A percentile compares a stretch with the other conserved stretches of the same genome.
Evolutionary conservation across 2,329 filamentous ascomycete genomes (phyloP).

Genomic region (Penicillium digitatum): DNA sequence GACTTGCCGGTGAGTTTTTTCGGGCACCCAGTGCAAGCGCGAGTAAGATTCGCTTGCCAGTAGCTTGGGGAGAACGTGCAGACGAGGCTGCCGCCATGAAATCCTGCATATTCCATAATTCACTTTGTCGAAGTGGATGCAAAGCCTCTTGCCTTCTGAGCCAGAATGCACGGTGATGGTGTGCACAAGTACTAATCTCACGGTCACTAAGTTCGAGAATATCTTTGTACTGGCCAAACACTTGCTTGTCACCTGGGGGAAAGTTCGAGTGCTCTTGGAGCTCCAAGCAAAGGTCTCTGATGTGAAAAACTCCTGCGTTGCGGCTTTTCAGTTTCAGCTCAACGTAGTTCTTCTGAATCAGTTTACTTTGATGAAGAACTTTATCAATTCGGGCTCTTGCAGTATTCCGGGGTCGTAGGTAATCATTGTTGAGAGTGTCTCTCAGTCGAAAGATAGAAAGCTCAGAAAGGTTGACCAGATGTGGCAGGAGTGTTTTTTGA

Average conservation of each 20-base stretch:
- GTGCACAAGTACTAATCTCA: not conserved
- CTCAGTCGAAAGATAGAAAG: not conserved
- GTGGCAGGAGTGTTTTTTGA: not conserved
- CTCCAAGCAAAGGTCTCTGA: not conserved
- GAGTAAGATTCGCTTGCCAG: not conserved
- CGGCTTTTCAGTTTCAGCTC: not conserved
- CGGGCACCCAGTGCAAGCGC: not conserved
- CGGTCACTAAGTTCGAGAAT: not conserved
- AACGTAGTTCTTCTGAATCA: slow-evolving; percentile 5
- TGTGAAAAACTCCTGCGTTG: too few relatives aligned
- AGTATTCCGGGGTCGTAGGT: slow-evolving; percentile 15
- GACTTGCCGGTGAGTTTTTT: not conserved
- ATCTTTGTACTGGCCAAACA: not conserved
- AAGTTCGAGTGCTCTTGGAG: not conserved
- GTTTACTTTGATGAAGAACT: slow-evolving; percentile 4
- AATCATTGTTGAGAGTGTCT: slow-evolving; percentile 9
- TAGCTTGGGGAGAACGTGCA: not conserved
- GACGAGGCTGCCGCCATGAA: not conserved
- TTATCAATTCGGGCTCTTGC: slow-evolving; percentile 21
- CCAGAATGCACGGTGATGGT: not conserved
- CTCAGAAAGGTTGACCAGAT: not conserved
- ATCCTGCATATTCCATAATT: not conserved
- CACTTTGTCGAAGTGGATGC: not conserved
- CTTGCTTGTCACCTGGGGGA: not conserved
- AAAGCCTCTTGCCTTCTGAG: not conserved